phyloP scores from a whole-genome alignment of 2,329 filamentous ascomycete genomes.

The Aciculosporium take region DNA sequence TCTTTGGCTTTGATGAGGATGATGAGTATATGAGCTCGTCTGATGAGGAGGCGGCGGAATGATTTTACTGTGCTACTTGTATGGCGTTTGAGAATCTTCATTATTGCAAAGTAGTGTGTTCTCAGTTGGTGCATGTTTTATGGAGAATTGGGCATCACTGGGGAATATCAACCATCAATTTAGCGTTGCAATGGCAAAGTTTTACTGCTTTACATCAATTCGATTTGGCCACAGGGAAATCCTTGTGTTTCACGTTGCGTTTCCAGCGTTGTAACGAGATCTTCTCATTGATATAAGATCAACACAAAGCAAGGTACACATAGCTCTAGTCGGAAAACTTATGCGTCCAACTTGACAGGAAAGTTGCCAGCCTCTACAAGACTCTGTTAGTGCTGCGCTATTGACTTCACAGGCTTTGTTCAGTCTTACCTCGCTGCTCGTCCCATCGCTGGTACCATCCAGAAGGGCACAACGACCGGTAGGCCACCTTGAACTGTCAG shows the following conservation, averaged over 20 bases:
- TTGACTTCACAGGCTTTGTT: background rate
- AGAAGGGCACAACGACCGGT: slow-evolving; percentile 93
- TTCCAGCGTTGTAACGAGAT: slow-evolving; percentile 4
- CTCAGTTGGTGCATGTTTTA: background rate
- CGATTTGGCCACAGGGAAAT: background rate
- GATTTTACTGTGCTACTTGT: background rate
- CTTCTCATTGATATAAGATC: slow-evolving; percentile 11
- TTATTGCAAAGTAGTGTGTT: background rate
- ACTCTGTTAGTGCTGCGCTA: slow-evolving; percentile 12
- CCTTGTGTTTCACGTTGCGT: background rate
- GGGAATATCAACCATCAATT: background rate
- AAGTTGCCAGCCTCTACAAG: slow-evolving; percentile 51
- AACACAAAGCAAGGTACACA: slow-evolving; percentile 10
- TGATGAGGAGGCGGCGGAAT: slow-evolving; percentile 34
- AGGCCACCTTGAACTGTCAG: slow-evolving; percentile 81
- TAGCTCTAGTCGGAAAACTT: slow-evolving; percentile 17
- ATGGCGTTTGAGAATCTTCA: background rate
- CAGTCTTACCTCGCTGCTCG: slow-evolving; percentile 73
- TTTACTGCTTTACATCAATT: background rate
- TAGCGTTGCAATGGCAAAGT: background rate
- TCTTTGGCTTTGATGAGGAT: slow-evolving; percentile 69
- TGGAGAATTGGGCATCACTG: background rate
- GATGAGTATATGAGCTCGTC: slow-evolving; percentile 60
- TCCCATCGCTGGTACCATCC: slow-evolving; percentile 93
- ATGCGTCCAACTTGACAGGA: slow-evolving; percentile 50